Base-by-base conservation (phyloP, 2,329 filamentous ascomycete genomes). In the Herpotrichia juniperi region DNA sequence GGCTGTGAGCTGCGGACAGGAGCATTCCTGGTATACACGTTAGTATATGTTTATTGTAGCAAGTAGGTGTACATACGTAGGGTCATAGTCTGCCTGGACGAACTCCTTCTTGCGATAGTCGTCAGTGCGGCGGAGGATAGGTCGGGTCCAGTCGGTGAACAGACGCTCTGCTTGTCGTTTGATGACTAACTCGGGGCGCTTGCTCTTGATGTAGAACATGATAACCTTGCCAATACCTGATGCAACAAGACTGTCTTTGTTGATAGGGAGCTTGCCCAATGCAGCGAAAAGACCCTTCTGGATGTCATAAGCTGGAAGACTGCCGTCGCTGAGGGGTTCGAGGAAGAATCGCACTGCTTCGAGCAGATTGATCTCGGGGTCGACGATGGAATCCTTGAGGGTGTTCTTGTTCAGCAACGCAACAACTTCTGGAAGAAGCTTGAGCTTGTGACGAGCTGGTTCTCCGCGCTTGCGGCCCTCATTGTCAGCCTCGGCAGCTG, bases 301-400 rank as follows among this genome's bases (percentile, higher is more conserved):
- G 61, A 99, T 97, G 71, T 94, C 94, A 78, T 97, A 99, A 25
- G 94, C 93, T 0, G 94, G 94, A 44, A 99, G 83, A 54, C 91
- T 93, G 51, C 93, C 94, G 69, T 97, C 93, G 64, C 93, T 92
- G 40, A 97, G 83, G 1, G 94, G 94, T 72, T 99, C 94, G 19
- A 99, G 84, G 82, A 97, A 97, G 82, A 96, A 97, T 70, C 93
- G 92, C 67, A 99, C 91, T 12, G 93, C 90, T 75, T 96, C 91
- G 32, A 99, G 80, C 57, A 99, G 89, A 77, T 97, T 97, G 69
- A 89, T 96, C 68, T 99, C 94, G 0, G 93, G 93, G 62, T 97
- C 93, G 34, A 97, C 86, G 44, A 97, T 87, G 25, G 90, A 89
- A 62, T 91, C 83, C 68, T 90, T 90, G 24, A 93, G 85, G 48